Conservation (phyloP, 2,329 filamentous ascomycete species). For the Samsoniella hepiali region DNA sequence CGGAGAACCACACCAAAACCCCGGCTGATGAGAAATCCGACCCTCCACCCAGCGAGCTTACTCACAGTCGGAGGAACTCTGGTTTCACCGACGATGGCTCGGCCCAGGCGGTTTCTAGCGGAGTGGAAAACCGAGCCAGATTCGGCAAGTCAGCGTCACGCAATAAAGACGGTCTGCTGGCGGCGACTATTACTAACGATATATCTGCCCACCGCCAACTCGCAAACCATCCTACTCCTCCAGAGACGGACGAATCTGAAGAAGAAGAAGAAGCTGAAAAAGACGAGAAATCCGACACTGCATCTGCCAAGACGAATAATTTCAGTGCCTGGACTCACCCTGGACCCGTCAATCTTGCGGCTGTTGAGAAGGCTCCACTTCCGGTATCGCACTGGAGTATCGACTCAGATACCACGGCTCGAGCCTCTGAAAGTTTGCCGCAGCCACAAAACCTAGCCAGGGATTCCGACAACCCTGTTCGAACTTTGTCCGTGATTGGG, state of each 20-base stretch:
- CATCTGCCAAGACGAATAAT: constrained; percentile 25
- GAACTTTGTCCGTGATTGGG: not conserved
- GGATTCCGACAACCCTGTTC: not conserved
- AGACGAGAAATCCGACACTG: constrained; percentile 19
- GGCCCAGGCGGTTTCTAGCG: not conserved
- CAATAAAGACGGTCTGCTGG: constrained; percentile 23
- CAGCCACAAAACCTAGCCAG: not conserved
- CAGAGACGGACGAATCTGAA: constrained; percentile 50
- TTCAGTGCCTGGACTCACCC: constrained; percentile 30
- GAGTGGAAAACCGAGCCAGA: constrained; percentile 15
- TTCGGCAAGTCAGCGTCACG: constrained; percentile 6
- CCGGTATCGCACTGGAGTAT: constrained; percentile 19
- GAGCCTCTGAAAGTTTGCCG: constrained; percentile 23
- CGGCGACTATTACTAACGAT: constrained; percentile 26
- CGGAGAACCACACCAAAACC: constrained; percentile 3
- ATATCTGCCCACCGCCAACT: constrained; percentile 8
- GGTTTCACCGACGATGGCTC: constrained; percentile 15
- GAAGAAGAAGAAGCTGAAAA: constrained; percentile 35
- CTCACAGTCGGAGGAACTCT: constrained; percentile 4
- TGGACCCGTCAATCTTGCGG: not conserved
- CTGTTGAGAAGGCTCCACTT: constrained; percentile 12
- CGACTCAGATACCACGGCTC: constrained; percentile 10
- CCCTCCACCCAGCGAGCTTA: constrained; percentile 9
- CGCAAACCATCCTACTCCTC: constrained; percentile 46
- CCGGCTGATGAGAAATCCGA: constrained; percentile 14